These are phyloP conservation scores for Beauveria sp. DNA, from an alignment of 2,329 filamentous ascomycete species.

Conservation along the genomic window DNA sequence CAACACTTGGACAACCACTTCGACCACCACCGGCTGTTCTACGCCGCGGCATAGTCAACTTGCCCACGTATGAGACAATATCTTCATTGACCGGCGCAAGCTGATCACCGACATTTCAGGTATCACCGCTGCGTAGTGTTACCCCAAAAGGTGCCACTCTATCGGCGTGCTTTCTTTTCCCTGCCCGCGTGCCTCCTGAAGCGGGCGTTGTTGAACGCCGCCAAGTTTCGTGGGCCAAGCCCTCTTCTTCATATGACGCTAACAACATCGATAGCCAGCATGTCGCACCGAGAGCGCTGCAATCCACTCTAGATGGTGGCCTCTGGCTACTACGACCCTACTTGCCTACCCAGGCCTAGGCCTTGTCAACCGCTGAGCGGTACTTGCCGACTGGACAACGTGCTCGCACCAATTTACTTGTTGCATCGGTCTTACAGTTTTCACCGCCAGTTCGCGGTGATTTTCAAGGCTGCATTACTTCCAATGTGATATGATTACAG, in stretches of 20 bases:
- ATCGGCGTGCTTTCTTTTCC: background rate
- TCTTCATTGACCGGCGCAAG: no score
- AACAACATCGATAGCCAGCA: no score
- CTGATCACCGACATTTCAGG: background rate
- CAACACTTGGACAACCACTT: no score
- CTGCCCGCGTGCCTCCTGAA: background rate
- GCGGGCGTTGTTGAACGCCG: background rate
- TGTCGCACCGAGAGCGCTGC: no score
- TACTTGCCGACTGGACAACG: background rate
- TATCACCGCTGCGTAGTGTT: background rate
- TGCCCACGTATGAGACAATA: no score
- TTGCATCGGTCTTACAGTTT: background rate
- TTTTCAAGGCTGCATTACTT: background rate
- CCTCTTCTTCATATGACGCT: background rate
- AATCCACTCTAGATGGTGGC: background rate
- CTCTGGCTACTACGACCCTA: background rate
- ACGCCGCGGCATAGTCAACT: no score
- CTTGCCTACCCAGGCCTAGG: background rate
- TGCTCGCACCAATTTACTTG: no score
- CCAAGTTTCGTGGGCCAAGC: background rate
- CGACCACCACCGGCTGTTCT: no score
- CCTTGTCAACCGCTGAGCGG: background rate
- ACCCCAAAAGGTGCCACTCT: background rate
- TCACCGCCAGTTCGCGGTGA: background rate
- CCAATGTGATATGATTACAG: no score